phyloP scores from a whole-genome alignment of 2,329 filamentous ascomycete species.

The Scleromitrula shiraiana region DNA sequence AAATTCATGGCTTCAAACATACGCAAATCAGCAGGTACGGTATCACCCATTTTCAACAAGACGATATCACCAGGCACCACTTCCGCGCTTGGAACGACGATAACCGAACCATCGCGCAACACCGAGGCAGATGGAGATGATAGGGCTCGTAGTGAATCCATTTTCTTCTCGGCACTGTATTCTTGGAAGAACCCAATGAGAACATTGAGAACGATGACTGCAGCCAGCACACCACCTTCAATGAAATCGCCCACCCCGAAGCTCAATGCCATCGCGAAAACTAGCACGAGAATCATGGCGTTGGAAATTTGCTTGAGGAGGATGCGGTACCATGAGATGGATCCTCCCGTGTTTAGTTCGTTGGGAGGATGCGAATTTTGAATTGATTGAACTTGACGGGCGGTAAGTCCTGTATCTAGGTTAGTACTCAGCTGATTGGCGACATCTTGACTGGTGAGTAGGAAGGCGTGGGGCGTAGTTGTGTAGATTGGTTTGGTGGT shows the following conservation, averaged over 20 bases:
- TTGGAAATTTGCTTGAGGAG: slow-evolving; percentile 59
- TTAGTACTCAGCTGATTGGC: slow-evolving; percentile 54
- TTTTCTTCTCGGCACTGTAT: slow-evolving; percentile 45
- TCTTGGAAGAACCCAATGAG: slow-evolving; percentile 49
- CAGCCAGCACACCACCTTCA: slow-evolving; percentile 51
- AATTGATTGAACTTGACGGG: slow-evolving; percentile 49
- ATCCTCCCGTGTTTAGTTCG: slow-evolving; percentile 38
- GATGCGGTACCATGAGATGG: slow-evolving; percentile 61
- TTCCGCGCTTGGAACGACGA: slow-evolving; percentile 44
- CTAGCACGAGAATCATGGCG: slow-evolving; percentile 59
- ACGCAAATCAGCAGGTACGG: slow-evolving; percentile 80
- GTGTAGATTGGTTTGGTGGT: slow-evolving; percentile 2
- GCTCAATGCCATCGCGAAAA: slow-evolving; percentile 49
- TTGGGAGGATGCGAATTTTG: slow-evolving; percentile 47
- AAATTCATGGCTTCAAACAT: slow-evolving; percentile 49
- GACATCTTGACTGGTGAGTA: slow-evolving; percentile 54
- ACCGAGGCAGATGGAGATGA: slow-evolving; percentile 42
- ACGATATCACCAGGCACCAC: slow-evolving; percentile 75
- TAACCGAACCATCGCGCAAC: slow-evolving; percentile 41
- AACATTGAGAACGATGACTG: slow-evolving; percentile 51
- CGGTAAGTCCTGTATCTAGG: slow-evolving; percentile 58
- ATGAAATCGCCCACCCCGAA: slow-evolving; percentile 52
- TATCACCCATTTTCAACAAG: slow-evolving; percentile 86
- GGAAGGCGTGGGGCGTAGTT: slow-evolving; percentile 44
- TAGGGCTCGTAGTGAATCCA: slow-evolving; percentile 42